Evolutionary conservation across 345 rosid species (phyloP).

Genomic region (Linum trigynum): DNA sequence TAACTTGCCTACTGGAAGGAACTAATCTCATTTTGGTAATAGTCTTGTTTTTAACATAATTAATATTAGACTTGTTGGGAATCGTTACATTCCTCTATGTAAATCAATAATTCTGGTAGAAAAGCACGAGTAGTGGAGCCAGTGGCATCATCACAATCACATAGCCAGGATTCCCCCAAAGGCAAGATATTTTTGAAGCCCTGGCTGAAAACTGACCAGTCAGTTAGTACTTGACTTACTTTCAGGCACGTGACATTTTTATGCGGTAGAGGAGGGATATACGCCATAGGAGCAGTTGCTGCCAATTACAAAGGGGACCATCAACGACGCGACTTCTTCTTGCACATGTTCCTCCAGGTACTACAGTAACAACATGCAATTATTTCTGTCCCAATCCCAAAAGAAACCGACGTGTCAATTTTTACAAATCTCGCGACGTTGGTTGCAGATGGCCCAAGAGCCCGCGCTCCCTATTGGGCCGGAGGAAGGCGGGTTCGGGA

Average conservation of each 20-base stretch:
- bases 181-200: no score
- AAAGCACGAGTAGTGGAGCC: no score
- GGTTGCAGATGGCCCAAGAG: slow-evolving; percentile 58
- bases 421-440: background rate
- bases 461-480: slow-evolving; percentile 83
- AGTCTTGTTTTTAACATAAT: no score
- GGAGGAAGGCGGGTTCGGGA: slow-evolving; percentile 89
- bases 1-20: no score
- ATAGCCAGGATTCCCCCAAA: no score
- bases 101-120: no score
- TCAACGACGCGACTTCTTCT: slow-evolving; percentile 35
- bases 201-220: no score
- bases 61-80: no score
- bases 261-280: slow-evolving; percentile 84
- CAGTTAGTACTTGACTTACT: background rate
- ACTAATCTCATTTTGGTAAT: no score
- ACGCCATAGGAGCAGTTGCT: slow-evolving; percentile 66
- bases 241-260: slow-evolving; percentile 74
- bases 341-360: slow-evolving; percentile 65
- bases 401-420: background rate
- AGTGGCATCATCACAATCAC: no score
- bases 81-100: no score
- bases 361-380: slow-evolving; percentile 8
- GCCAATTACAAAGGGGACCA: slow-evolving; percentile 48
- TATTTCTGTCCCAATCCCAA: background rate